Conservation (phyloP, 805 yeast species). For the Kazachstania martiniae region DNA sequence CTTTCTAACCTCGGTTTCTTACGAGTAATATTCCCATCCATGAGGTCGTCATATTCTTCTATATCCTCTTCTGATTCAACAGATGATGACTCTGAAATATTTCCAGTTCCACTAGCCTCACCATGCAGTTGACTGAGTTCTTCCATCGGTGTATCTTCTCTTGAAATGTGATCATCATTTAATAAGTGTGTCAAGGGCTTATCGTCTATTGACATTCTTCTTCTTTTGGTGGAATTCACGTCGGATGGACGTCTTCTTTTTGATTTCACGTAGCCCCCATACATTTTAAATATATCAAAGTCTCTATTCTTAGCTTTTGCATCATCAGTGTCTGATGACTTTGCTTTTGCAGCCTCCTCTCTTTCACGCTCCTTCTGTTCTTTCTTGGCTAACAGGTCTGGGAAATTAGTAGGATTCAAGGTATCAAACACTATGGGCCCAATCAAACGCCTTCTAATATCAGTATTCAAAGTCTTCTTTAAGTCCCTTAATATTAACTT, state of each 20-base stretch:
- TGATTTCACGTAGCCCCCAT: constrained; percentile 15
- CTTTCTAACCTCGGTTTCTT: constrained; percentile 12
- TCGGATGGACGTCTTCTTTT: constrained; percentile 1
- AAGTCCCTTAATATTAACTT: constrained; percentile 52
- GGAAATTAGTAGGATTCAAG: constrained; percentile 49
- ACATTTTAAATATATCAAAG: constrained; percentile 27
- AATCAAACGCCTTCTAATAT: constrained; percentile 60
- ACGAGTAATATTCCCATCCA: constrained; percentile 16
- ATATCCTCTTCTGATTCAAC: constrained; percentile 12
- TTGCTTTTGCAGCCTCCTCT: constrained; percentile 3
- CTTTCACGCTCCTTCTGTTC: constrained; percentile 21
- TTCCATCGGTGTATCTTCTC: constrained; percentile 18
- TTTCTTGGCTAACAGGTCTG: constrained; percentile 34
- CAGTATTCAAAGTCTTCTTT: constrained; percentile 50
- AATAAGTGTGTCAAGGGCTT: constrained; percentile 24
- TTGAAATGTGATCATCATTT: constrained; percentile 19
- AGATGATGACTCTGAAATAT: constrained; percentile 4
- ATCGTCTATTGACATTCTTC: constrained; percentile 7
- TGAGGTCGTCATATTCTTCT: constrained; percentile 7
- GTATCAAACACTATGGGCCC: constrained; percentile 57
- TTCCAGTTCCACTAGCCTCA: constrained; percentile 4
- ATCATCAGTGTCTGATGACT: constrained; percentile 10
- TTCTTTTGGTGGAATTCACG: constrained; percentile 5
- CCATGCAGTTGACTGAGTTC: no score
- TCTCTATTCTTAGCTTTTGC: constrained; percentile 27